A percentile compares a stretch with the other conserved stretches of the same genome.
Conservation (phyloP, 176 grass and related monocot species). For the Ensete glaucum region DNA sequence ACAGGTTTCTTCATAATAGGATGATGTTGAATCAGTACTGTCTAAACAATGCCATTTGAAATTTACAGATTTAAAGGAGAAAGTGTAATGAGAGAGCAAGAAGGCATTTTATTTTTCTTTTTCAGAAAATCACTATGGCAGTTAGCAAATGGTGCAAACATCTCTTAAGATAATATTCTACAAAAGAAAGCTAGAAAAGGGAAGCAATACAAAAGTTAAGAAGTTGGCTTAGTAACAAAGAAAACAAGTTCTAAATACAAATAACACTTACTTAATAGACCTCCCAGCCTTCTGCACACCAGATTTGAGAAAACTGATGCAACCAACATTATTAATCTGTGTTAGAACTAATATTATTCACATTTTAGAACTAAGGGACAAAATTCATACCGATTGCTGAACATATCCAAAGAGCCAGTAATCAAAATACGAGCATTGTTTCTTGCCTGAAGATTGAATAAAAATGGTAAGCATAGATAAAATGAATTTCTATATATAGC, state of each 20-base stretch:
- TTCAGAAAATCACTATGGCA: not conserved
- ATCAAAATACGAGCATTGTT: constrained; percentile 88
- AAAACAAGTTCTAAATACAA: not conserved
- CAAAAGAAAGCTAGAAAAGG: not conserved
- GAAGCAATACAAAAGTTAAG: not conserved
- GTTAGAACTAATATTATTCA: not conserved
- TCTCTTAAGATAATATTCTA: not conserved
- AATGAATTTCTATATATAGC: not conserved
- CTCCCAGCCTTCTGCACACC: constrained; percentile 75
- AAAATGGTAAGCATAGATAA: not conserved
- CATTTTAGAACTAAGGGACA: constrained; percentile 6
- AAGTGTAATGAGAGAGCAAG: no score
- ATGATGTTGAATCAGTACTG: no score
- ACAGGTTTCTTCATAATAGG: no score
- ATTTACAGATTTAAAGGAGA: no score
- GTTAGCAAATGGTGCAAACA: not conserved
- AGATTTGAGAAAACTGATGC: constrained; percentile 67
- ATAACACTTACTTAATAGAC: constrained; percentile 42
- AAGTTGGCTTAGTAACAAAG: not conserved
- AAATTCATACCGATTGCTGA: constrained; percentile 56
- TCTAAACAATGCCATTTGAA: no score
- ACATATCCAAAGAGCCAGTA: constrained; percentile 85
- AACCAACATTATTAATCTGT: not conserved
- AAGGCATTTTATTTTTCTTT: no score
- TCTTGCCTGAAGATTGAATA: constrained; percentile 56